Percentiles rank a stretch among this genome's conserved stretches.
These are phyloP conservation scores for Apophysomyces variabilis DNA, from an alignment of 371 early-diverging fungal genomes.

Conservation along the genomic window DNA sequence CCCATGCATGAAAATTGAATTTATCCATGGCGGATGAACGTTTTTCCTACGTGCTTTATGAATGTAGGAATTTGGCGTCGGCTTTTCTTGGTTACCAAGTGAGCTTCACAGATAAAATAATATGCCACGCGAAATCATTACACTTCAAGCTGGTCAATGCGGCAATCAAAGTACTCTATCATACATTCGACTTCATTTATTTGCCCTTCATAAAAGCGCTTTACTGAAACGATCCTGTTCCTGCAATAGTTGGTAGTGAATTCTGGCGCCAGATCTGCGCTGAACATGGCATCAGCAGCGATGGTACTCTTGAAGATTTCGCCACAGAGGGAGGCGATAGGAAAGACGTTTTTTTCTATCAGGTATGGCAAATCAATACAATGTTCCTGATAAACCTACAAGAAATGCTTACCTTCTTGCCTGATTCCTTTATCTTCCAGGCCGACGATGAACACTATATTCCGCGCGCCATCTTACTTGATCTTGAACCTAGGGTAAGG, in stretches of 20 bases:
- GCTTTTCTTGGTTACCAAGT: not conserved
- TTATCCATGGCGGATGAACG: not conserved
- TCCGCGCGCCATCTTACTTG: constrained; percentile 90
- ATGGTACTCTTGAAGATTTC: constrained; percentile 86
- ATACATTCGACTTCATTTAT: too few species aligned
- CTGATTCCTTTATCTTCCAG: constrained; percentile 29
- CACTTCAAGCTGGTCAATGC: constrained; percentile 96
- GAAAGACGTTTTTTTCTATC: constrained; percentile 99
- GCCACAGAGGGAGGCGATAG: constrained; percentile 91
- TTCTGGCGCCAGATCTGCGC: constrained; percentile 92
- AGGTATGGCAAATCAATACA: constrained; percentile 57
- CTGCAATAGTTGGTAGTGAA: constrained; percentile 80
- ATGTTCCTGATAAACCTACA: not conserved
- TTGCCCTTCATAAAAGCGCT: too few species aligned
- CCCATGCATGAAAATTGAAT: too few species aligned
- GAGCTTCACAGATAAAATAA: not conserved
- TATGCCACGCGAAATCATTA: constrained; percentile 91
- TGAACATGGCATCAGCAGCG: constrained; percentile 89
- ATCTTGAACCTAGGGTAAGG: constrained; percentile 92
- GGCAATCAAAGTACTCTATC: constrained; percentile 87
- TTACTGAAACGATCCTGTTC: too few species aligned
- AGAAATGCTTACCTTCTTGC: too few species aligned
- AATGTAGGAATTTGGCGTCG: constrained; percentile 4
- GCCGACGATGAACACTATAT: constrained; percentile 96
- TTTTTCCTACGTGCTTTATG: not conserved